Base-by-base conservation (phyloP, 352 stramenopile species). In the Pythium coloratum region DNA sequence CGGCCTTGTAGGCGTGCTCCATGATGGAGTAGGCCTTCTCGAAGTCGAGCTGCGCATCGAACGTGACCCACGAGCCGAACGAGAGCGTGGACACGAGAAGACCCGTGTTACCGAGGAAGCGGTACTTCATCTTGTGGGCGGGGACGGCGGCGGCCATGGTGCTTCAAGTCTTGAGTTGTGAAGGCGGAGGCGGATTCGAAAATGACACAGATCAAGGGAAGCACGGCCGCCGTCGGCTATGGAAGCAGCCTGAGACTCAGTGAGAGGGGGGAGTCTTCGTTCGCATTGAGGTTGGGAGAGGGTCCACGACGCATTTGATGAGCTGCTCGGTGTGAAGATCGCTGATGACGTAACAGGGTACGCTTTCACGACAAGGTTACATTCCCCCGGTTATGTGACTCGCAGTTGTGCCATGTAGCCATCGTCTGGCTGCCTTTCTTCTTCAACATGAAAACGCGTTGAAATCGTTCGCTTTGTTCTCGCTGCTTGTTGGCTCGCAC, bases 11-110 rank as follows among this genome's bases (percentile, higher is more conserved):
- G 12, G 78, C 78, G 61, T 84, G 77, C 59, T 72, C 73, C 72
- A 87, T 72, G 67, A 87, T 82, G 32, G 20, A 62, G 71, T 87
- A 87, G 20, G 78, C 76, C 70, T 82, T 87, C 49, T 83, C 76
- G 51, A 80, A 70, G 64, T 81, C 78, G 13, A 84, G 34, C 54
- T 87, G 78, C 33, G 50, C 75, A 60, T 84, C 72, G 53, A 86
- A 86, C 3, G 77, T 83, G 30, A 84, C 77, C 74, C 72, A 84
- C 28, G 69, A 80, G 66, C 78, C 78, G 58, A 84, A 87, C 40
- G 78, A 87, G 44, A 87, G 67, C 46, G 55, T 71, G 4, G 78
- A 87, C 4, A 87, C 78, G 40, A 87, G 59, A 49, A 87, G 71
- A 44, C 78, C 80, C 5, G 77, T 68, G 72, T 86, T 76, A 42